A percentile compares a stretch with the other conserved stretches of the same genome.
Evolutionary conservation across 2,329 filamentous ascomycete genomes (phyloP).

Genomic region (Chrysosphaeria jannelii): DNA sequence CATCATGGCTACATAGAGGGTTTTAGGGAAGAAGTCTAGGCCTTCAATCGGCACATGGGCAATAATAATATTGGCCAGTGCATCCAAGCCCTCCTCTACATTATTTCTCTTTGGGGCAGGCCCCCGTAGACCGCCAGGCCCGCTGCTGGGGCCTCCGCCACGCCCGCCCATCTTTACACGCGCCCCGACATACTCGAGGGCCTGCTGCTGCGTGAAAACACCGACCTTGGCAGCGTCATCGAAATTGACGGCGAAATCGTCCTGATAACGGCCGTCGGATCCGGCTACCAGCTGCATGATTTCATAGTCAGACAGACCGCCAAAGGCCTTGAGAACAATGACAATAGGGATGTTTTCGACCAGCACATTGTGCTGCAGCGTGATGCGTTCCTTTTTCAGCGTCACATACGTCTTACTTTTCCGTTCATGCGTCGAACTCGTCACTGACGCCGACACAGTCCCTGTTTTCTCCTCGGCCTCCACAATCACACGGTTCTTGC

Average conservation of each 20-base stretch:
- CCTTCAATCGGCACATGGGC: conserved; percentile 80
- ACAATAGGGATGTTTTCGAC: conserved; percentile 87
- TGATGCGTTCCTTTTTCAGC: conserved; percentile 75
- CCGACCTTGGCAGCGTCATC: conserved; percentile 65
- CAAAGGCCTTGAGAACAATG: conserved; percentile 74
- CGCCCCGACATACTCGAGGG: conserved; percentile 67
- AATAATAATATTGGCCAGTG: conserved; percentile 72
- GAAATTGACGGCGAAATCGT: conserved; percentile 85
- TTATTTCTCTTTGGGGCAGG: conserved; percentile 40
- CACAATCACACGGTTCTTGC: conserved; percentile 96
- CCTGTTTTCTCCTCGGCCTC: conserved; percentile 80
- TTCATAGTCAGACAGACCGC: conserved; percentile 79
- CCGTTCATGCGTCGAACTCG: conserved; percentile 86
- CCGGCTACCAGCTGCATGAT: conserved; percentile 79
- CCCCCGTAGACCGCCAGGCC: conserved; percentile 12
- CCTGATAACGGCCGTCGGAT: conserved; percentile 64
- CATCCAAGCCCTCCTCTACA: conserved; percentile 75
- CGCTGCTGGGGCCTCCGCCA: conserved; percentile 9
- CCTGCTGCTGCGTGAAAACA: conserved; percentile 82
- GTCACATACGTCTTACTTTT: conserved; percentile 96
- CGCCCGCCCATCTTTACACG: conserved; percentile 67
- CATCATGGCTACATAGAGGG: conserved; percentile 91
- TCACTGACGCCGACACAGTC: conserved; percentile 83
- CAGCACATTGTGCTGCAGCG: conserved; percentile 74
- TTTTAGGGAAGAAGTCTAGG: conserved; percentile 89